Conservation (phyloP, 1,284 basidiomycete genomes). For the Papiliotrema laurentii region DNA sequence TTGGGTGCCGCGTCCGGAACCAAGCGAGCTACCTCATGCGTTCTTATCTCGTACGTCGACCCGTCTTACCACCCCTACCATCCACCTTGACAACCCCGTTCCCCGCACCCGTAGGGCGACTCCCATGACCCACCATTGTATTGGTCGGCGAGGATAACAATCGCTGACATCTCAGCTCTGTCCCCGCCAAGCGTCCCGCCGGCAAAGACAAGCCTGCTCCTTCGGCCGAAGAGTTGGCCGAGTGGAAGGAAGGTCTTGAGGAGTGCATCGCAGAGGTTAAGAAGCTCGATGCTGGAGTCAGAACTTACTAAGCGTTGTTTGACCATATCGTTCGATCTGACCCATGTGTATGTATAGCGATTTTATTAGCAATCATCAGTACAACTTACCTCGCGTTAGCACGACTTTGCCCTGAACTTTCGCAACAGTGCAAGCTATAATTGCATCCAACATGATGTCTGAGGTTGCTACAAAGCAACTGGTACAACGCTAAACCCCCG, state of each 20-base stretch:
- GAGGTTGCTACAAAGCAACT: too few species aligned
- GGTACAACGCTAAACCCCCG: too few species aligned
- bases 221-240: slow-evolving; percentile 60
- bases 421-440: too few species aligned
- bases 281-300: slow-evolving; percentile 54
- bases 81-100: background rate
- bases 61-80: slow-evolving; percentile 20
- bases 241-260: slow-evolving; percentile 57
- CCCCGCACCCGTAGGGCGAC: too few species aligned
- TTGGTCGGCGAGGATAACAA: too few species aligned
- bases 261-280: slow-evolving; percentile 80
- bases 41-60: slow-evolving; percentile 63
- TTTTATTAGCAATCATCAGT: too few species aligned
- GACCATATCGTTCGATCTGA: too few species aligned
- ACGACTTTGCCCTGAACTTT: too few species aligned
- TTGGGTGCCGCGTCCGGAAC: slow-evolving; percentile 93
- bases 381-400: too few species aligned
- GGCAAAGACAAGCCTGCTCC: slow-evolving; percentile 49
- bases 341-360: background rate
- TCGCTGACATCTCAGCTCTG: slow-evolving; percentile 33
- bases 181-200: slow-evolving; percentile 32
- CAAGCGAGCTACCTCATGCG: slow-evolving; percentile 96
- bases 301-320: slow-evolving; percentile 5
- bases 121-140: slow-evolving; percentile 55
- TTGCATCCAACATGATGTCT: too few species aligned